Percentiles rank a stretch among this genome's conserved stretches.
These are phyloP conservation scores for Alternaria viburni DNA, from an alignment of 2,329 filamentous ascomycete species.

Conservation along the genomic window DNA sequence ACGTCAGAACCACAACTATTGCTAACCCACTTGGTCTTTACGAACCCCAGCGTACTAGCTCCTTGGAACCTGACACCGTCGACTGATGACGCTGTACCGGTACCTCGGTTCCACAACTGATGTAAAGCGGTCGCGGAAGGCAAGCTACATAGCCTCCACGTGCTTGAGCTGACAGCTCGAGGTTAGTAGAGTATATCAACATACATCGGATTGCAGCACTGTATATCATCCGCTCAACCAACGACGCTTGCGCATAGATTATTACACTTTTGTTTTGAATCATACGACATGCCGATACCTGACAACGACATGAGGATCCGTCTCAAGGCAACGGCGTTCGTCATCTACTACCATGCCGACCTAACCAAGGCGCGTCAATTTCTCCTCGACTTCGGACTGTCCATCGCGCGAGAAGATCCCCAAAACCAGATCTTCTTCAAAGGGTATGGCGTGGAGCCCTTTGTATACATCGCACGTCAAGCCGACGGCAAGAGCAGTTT, in stretches of 20 bases:
- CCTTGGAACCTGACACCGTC: background rate
- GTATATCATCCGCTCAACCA: background rate
- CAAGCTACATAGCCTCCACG: background rate
- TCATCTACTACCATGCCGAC: conserved; percentile 22
- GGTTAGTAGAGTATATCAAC: background rate
- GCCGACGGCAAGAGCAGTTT: no score
- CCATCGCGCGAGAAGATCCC: no score
- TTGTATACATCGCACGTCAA: background rate
- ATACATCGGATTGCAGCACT: background rate
- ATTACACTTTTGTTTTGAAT: background rate
- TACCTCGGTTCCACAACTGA: background rate
- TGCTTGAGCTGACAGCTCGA: background rate
- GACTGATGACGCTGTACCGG: background rate
- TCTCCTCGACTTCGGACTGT: no score
- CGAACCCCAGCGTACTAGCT: background rate
- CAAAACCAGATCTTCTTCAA: conserved; percentile 66
- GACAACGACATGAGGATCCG: background rate
- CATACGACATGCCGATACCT: conserved; percentile 2
- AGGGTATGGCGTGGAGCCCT: conserved; percentile 25
- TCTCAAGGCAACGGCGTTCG: conserved; percentile 2
- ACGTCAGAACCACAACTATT: background rate
- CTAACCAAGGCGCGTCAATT: conserved; percentile 18
- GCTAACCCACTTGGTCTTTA: background rate
- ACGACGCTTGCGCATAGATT: background rate
- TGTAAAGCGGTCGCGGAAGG: background rate